A percentile compares a stretch with the other conserved stretches of the same genome.
Conservation (phyloP, 1,284 basidiomycete species). For the Irpex rosettiformis region DNA sequence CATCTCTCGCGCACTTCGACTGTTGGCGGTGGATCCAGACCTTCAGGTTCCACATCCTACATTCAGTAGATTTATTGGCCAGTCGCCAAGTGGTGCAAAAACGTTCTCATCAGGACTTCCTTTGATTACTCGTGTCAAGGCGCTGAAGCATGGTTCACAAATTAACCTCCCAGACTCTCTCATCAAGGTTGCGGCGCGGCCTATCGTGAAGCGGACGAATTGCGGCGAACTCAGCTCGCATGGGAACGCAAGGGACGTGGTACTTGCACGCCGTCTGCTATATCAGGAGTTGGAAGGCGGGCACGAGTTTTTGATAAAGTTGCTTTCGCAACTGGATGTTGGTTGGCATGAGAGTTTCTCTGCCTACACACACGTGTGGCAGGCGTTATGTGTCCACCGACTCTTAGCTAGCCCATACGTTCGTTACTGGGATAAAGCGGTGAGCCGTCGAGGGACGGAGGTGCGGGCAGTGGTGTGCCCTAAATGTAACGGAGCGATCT, state of each 20-base stretch:
- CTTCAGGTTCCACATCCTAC: conserved; percentile 7
- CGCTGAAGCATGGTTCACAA: background rate
- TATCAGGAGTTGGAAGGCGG: conserved; percentile 18
- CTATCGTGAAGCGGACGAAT: conserved; percentile 22
- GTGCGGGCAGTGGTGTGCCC: background rate
- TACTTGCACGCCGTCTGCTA: conserved; percentile 25
- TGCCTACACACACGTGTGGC: conserved; percentile 5
- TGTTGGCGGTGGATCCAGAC: conserved; percentile 22
- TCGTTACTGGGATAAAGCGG: conserved; percentile 6
- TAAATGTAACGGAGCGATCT: background rate
- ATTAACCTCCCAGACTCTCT: conserved; percentile 8
- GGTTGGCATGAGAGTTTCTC: background rate
- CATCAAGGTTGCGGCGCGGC: conserved; percentile 20
- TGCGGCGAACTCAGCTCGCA: conserved; percentile 16
- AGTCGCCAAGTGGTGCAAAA: conserved; percentile 6
- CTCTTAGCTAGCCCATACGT: conserved; percentile 3
- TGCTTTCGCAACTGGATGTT: background rate
- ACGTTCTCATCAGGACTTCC: background rate
- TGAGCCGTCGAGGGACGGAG: background rate
- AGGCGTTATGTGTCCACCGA: background rate
- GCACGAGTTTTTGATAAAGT: background rate
- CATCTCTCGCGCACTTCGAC: conserved; percentile 17
- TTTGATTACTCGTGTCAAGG: background rate
- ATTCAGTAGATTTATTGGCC: conserved; percentile 14
- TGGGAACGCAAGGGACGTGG: conserved; percentile 26